A percentile compares a stretch with the other conserved stretches of the same genome.
These are phyloP conservation scores for Suhomyces anneliseae DNA, from an alignment of 1,139 yeast genomes.

Conservation along the genomic window DNA sequence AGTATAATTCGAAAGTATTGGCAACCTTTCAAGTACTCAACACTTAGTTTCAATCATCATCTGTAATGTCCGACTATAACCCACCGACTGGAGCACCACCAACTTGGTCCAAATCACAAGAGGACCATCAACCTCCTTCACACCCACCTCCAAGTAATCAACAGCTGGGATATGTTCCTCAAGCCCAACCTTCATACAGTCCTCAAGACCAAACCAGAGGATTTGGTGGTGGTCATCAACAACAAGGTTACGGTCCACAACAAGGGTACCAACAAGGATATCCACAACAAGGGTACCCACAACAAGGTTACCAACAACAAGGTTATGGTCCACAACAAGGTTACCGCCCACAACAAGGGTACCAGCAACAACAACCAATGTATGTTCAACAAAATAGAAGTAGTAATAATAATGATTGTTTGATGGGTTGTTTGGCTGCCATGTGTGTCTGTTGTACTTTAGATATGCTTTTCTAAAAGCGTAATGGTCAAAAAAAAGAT, in stretches of 20 bases:
- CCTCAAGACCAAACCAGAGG: slow-evolving; percentile 34
- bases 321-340: slow-evolving; percentile 22
- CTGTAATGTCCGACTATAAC: slow-evolving; percentile 17
- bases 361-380: slow-evolving; percentile 55
- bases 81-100: slow-evolving; percentile 53
- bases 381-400: slow-evolving; percentile 61
- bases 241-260: slow-evolving; percentile 11
- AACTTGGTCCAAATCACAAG: slow-evolving; percentile 31
- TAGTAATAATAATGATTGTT: slow-evolving; percentile 45
- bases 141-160: slow-evolving; percentile 26
- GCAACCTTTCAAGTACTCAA: not conserved
- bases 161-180: slow-evolving; percentile 30
- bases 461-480: slow-evolving; percentile 56
- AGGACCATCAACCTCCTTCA: slow-evolving; percentile 14
- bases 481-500: not conserved
- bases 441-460: slow-evolving; percentile 73
- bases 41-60: not conserved
- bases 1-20: not conserved
- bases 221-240: slow-evolving; percentile 33
- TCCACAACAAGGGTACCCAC: slow-evolving; percentile 25
- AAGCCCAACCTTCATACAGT: slow-evolving; percentile 37
- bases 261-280: slow-evolving; percentile 21
- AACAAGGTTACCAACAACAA: slow-evolving; percentile 17
- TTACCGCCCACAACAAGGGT: slow-evolving; percentile 12
- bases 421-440: slow-evolving; percentile 71